These are phyloP conservation scores for Eucalyptus globulus DNA, from an alignment of 345 rosid species.

Conservation along the genomic window DNA sequence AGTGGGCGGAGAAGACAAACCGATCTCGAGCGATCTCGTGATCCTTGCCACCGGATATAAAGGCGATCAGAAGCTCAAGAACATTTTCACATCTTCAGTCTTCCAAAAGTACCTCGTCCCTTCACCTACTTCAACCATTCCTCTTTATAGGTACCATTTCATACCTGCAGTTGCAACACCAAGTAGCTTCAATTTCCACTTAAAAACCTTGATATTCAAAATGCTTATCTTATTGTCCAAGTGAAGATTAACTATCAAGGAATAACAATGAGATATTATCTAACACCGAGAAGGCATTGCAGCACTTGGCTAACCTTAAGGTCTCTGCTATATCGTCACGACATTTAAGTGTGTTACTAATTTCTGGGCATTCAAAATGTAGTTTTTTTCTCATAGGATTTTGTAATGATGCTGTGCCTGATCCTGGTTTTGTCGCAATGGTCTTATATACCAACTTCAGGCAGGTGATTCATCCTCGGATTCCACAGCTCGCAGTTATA, in stretches of 20 bases:
- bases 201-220: neutral
- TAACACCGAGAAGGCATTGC: neutral
- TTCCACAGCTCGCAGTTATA: conserved; percentile 11
- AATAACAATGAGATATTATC: neutral
- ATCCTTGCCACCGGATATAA: conserved; percentile 18
- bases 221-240: neutral
- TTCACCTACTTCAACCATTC: neutral
- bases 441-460: neutral
- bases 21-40: conserved; percentile 4
- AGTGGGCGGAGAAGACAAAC: neutral
- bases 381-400: neutral
- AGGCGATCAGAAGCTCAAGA: conserved; percentile 8
- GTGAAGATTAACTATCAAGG: neutral
- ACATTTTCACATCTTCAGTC: conserved; percentile 7
- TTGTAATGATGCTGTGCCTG: neutral
- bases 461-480: conserved; percentile 15
- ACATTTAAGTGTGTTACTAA: neutral
- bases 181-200: neutral
- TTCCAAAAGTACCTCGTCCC: conserved; percentile 1
- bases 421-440: neutral
- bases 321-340: neutral
- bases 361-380: neutral
- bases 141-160: conserved; percentile 13
- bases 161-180: neutral
- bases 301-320: neutral